Percentiles rank a stretch among this genome's conserved stretches.
These are phyloP conservation scores for Tetrahymena elliotti DNA, from an alignment of 73 alveolate species.

Conservation along the genomic window DNA sequence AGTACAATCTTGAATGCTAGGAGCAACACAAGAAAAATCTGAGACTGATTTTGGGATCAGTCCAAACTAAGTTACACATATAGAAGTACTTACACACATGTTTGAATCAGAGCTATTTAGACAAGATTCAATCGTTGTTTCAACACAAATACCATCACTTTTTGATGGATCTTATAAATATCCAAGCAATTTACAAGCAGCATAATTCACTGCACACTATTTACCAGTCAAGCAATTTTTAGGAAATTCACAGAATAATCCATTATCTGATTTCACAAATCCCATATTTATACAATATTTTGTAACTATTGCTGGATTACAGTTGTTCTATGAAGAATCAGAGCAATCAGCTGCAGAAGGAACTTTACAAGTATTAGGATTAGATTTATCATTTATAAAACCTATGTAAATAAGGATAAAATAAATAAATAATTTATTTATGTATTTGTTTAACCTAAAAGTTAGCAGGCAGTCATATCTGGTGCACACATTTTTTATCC, in stretches of 20 bases:
- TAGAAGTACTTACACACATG: not conserved
- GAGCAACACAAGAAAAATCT: not conserved
- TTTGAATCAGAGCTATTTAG: not conserved
- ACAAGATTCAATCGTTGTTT: not conserved
- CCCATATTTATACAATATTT: not conserved
- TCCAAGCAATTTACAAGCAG: not conserved
- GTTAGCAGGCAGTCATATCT: not conserved
- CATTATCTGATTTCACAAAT: not conserved
- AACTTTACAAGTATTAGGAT: not conserved
- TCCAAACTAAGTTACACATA: not conserved
- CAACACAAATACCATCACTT: not conserved
- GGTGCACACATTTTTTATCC: not conserved
- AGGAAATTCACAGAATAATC: not conserved
- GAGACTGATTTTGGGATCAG: not conserved
- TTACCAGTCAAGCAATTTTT: not conserved
- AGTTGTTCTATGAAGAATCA: not conserved
- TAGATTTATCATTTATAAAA: not conserved
- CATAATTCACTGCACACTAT: not conserved
- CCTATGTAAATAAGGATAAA: not conserved
- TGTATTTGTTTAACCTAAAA: too few species aligned
- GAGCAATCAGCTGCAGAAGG: not conserved
- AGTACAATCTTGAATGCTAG: not conserved
- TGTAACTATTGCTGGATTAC: not conserved
- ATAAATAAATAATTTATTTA: not conserved
- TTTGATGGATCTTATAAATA: not conserved